Percentiles rank a stretch among this genome's conserved stretches.
These are phyloP conservation scores for Didymosphaeria variabile DNA, from an alignment of 2,329 filamentous ascomycete species.

Conservation along the genomic window DNA sequence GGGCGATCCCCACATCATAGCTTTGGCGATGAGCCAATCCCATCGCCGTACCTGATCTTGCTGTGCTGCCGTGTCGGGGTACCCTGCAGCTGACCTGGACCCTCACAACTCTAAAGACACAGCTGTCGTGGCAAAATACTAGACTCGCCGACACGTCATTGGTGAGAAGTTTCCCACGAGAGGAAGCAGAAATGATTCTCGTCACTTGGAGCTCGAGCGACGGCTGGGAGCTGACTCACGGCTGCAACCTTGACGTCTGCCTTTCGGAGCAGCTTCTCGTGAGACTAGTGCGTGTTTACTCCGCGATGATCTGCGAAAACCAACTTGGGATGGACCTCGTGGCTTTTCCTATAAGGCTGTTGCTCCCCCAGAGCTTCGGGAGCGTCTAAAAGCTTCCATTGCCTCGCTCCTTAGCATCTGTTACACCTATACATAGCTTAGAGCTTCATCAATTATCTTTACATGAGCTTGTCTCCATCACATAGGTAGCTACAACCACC, in stretches of 20 bases:
- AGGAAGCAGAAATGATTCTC: slow-evolving; percentile 33
- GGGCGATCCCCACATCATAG: slow-evolving; percentile 41
- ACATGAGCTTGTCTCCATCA: slow-evolving; percentile 22
- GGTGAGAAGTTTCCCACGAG: slow-evolving; percentile 3
- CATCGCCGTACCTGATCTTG: slow-evolving; percentile 40
- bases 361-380: slow-evolving; percentile 20
- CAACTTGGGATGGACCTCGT: slow-evolving; percentile 18
- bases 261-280: slow-evolving; percentile 17
- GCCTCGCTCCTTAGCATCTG: slow-evolving; percentile 18
- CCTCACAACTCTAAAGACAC: slow-evolving; percentile 19
- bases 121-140: slow-evolving; percentile 9
- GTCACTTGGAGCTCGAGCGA: slow-evolving; percentile 13
- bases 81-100: slow-evolving; percentile 29
- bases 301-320: slow-evolving; percentile 26
- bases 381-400: slow-evolving; percentile 14
- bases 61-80: slow-evolving; percentile 16
- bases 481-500: slow-evolving; percentile 18
- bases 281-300: slow-evolving; percentile 25
- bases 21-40: slow-evolving; percentile 34
- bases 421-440: slow-evolving; percentile 19
- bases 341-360: slow-evolving; percentile 22
- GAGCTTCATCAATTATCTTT: slow-evolving; percentile 15
- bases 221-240: slow-evolving; percentile 24
- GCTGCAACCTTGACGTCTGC: slow-evolving; percentile 31
- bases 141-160: slow-evolving; percentile 34